A percentile compares a stretch with the other conserved stretches of the same genome.
Conservation (phyloP, 441 rosid species). For the Erodium chrysanthum region DNA sequence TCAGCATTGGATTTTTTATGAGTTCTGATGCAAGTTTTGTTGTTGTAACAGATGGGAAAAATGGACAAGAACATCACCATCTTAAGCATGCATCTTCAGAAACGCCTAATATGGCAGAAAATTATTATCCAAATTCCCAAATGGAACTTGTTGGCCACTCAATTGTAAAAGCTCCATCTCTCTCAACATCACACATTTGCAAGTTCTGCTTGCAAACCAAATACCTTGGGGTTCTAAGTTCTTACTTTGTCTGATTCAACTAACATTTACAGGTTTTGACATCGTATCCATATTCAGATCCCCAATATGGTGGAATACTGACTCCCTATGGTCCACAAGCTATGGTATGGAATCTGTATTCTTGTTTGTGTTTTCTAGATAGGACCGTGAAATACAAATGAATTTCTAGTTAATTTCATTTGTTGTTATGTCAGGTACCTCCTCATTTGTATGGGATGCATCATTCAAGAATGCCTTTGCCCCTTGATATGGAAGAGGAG, state of each 20-base stretch:
- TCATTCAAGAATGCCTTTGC: slow-evolving; percentile 38
- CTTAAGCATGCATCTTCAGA: slow-evolving; percentile 16
- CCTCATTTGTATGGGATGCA: slow-evolving; percentile 35
- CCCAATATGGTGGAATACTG: slow-evolving; percentile 35
- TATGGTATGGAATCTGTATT: slow-evolving; percentile 29
- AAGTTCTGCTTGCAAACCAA: no score
- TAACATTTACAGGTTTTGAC: slow-evolving; percentile 39
- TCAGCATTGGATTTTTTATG: not conserved
- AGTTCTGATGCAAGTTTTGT: slow-evolving; percentile 9
- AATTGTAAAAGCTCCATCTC: slow-evolving; percentile 28
- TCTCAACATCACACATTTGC: not conserved
- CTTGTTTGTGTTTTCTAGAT: slow-evolving; percentile 1
- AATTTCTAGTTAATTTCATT: not conserved
- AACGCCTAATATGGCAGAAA: slow-evolving; percentile 24
- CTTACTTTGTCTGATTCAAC: not conserved
- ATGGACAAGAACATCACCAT: slow-evolving; percentile 18
- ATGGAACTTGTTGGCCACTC: slow-evolving; percentile 61
- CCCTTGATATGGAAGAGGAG: slow-evolving; percentile 39
- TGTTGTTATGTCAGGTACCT: slow-evolving; percentile 28
- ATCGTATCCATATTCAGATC: slow-evolving; percentile 40
- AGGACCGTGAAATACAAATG: slow-evolving; percentile 6
- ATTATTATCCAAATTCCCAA: slow-evolving; percentile 36
- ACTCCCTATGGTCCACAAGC: slow-evolving; percentile 36
- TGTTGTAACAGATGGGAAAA: slow-evolving; percentile 32
- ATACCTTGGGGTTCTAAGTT: not conserved